Base-by-base conservation (phyloP, 148 eudicot genomes). In the Amaranthus hypochondriacus region DNA sequence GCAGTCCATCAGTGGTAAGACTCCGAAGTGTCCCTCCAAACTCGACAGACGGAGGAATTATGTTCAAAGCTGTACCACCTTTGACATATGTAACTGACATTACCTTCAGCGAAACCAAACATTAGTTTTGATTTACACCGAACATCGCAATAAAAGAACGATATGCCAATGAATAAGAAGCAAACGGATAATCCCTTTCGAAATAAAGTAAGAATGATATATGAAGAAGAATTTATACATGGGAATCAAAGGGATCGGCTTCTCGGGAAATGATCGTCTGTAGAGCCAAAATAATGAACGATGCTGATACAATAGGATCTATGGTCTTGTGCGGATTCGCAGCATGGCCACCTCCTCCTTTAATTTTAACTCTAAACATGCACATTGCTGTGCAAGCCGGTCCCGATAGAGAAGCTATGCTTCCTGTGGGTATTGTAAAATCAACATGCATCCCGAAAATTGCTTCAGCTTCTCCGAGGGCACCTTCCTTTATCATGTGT, bases 401-500 rank as follows among this genome's bases (percentile, higher is more conserved):
- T 56, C 98, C 98, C 3, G 96, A 57, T 14, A 76, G 42, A 68
- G 85, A 78, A 6, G 88, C 14, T 76, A 90, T 87, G 70, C 72
- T 82, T 54, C 96, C 98, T 12, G 98, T 93, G 12, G 93, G 86
- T 48, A 3, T 56, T 58, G n/a, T 52, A 72, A 14, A 75, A 73
- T 84, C 87, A 52, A 87, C 78, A 72, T 93, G 98, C 90, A 93
- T 86, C 7, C 92, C 98, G 63, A 93, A 93, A 14, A 90, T 93
- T 7, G 91, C 98, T 79, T 89, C 77, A n/a, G 92, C 85, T 47
- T 83, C 83, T n/a, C 94, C 90, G 28, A 93, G 92, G 72, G 92
- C 98, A n/a, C 93, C 98, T 78, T 90, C 96, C 73, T 85, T 85
- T 81, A 90, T 85, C 98, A 93, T 90, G 80, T 86, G 73, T 68